Evolutionary conservation across 441 rosid species (phyloP).

Genomic region (Pelargonium myrrhifolium): DNA sequence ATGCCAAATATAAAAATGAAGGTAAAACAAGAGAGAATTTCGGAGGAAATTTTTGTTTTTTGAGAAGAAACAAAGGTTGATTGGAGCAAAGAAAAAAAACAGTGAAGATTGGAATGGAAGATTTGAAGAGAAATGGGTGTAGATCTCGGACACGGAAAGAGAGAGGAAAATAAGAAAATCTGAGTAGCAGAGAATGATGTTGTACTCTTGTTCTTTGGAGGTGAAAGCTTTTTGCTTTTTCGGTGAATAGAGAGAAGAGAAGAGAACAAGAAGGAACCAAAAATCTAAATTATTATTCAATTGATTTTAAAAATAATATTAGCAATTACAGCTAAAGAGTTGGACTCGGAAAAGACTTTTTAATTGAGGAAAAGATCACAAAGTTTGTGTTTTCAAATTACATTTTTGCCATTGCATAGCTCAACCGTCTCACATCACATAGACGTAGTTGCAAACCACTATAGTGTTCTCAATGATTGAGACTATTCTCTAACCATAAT

Average conservation of each 20-base stretch:
- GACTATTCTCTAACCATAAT: too few species aligned
- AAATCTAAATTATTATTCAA: background rate
- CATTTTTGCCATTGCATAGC: too few species aligned
- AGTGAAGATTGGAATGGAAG: background rate
- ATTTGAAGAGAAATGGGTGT: background rate
- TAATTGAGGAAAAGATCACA: background rate
- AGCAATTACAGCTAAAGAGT: background rate
- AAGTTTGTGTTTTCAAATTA: too few species aligned
- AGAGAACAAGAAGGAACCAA: slow-evolving; percentile 2
- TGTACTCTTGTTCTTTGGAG: background rate
- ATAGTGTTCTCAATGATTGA: too few species aligned
- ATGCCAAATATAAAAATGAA: background rate
- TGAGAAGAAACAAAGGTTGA: too few species aligned
- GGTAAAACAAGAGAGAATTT: background rate
- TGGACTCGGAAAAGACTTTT: background rate
- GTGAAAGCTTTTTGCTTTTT: background rate
- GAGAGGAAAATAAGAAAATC: background rate
- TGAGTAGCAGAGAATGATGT: background rate
- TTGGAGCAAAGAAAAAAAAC: too few species aligned
- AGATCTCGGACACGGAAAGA: background rate
- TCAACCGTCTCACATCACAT: too few species aligned
- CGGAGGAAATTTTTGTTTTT: background rate
- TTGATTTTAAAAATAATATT: background rate
- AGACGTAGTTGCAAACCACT: too few species aligned
- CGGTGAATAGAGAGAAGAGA: background rate